Evolutionary conservation across 148 eudicot species (phyloP).

Genomic region (Gaultheria prostrata): DNA sequence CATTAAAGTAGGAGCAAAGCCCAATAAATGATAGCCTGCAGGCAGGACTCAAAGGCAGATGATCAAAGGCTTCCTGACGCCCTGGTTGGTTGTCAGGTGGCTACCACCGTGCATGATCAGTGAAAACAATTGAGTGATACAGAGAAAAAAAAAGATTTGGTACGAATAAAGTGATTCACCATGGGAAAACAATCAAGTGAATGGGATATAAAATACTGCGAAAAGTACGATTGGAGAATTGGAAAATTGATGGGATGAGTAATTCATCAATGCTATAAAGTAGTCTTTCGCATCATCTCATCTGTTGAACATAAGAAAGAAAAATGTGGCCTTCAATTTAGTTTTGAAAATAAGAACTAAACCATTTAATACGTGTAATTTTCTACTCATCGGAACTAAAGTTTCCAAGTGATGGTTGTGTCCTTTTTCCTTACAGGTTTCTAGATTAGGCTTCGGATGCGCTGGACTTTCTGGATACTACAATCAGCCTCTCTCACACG

Average conservation of each 20-base stretch:
- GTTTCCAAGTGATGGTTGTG: background rate
- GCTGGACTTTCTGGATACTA: conserved; percentile 40
- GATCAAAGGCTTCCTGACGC: too few species aligned
- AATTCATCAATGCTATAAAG: background rate
- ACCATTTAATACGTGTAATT: background rate
- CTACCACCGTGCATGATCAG: too few species aligned
- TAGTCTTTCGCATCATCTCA: background rate
- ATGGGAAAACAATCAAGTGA: background rate
- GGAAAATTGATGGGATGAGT: background rate
- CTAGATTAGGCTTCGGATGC: conserved; percentile 49
- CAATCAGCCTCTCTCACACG: conserved; percentile 40
- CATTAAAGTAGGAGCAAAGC: too few species aligned
- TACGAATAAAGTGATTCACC: background rate
- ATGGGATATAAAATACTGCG: background rate
- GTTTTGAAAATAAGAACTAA: background rate
- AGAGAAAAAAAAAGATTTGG: background rate
- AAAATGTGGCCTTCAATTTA: background rate
- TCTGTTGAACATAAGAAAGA: background rate
- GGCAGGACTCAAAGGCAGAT: too few species aligned
- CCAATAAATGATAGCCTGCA: too few species aligned
- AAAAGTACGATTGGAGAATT: background rate
- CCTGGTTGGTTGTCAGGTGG: too few species aligned
- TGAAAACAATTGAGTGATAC: background rate
- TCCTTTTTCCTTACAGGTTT: conserved; percentile 25
- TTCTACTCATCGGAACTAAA: background rate